Conservation (phyloP, 2,329 filamentous ascomycete genomes). For the Colletotrichum sp. region DNA sequence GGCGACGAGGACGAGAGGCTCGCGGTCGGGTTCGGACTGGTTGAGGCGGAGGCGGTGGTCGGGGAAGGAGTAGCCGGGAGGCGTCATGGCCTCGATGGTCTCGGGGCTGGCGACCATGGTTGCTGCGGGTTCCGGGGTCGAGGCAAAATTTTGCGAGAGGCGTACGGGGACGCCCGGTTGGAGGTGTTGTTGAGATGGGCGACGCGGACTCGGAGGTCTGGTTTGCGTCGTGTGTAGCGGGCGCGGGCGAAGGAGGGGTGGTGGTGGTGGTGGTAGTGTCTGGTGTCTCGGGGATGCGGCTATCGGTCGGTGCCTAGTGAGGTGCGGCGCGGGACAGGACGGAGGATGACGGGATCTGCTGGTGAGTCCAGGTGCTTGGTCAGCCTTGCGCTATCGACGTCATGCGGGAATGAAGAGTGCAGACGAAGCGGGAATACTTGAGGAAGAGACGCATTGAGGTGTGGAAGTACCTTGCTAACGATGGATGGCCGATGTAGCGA, state of each 20-base stretch:
- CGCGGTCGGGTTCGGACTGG: conserved; percentile 60
- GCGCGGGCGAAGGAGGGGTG: not conserved
- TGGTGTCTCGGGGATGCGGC: conserved; percentile 1
- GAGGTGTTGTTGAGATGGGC: not conserved
- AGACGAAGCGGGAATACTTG: not conserved
- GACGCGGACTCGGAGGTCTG: not conserved
- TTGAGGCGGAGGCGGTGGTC: conserved; percentile 61
- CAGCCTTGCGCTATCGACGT: conserved; percentile 19
- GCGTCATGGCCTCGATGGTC: conserved; percentile 23
- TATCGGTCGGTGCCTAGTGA: conserved; percentile 4
- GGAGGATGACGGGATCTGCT: conserved; percentile 17
- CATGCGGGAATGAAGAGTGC: not conserved
- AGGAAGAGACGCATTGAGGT: not conserved
- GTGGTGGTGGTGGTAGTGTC: not conserved
- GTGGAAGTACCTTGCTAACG: not conserved
- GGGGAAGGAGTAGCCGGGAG: conserved; percentile 62
- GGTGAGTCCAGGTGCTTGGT: not conserved
- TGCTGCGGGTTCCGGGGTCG: not conserved
- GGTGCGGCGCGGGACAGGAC: not conserved
- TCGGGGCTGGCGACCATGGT: conserved; percentile 20
- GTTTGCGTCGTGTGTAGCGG: not conserved
- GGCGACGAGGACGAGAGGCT: conserved; percentile 70
- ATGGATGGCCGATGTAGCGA: not conserved
- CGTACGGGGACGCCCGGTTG: not conserved
- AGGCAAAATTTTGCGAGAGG: not conserved